Evolutionary conservation across 306 rosid species (phyloP).

Genomic region (Potentilla sterilis): DNA sequence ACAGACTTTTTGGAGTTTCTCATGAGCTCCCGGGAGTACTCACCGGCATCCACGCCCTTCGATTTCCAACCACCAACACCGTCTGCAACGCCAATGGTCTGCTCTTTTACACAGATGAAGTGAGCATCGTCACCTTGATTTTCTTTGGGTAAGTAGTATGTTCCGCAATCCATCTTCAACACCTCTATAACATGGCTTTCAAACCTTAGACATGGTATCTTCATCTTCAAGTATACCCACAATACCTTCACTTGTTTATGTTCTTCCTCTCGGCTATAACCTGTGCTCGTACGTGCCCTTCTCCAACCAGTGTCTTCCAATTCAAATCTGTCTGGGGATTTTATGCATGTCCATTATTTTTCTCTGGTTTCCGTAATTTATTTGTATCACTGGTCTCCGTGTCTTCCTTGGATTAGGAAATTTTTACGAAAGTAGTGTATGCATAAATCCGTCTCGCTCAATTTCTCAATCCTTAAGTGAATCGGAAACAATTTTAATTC

Average conservation of each 20-base stretch:
- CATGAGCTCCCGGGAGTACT: background rate
- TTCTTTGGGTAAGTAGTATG: background rate
- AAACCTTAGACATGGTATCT: background rate
- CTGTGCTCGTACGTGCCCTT: too few relatives aligned
- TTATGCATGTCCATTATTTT: too few relatives aligned
- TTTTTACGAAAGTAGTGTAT: too few relatives aligned
- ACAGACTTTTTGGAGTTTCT: background rate
- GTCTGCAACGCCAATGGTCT: background rate
- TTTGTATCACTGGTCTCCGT: too few relatives aligned
- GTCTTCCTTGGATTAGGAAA: too few relatives aligned
- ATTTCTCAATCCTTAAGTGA: background rate
- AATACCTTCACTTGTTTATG: background rate
- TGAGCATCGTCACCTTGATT: background rate
- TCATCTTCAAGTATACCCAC: background rate
- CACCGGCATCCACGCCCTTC: background rate
- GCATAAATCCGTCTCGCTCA: too few relatives aligned
- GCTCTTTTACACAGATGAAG: background rate
- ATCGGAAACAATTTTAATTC: background rate
- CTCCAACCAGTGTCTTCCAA: too few relatives aligned
- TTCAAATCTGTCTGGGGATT: too few relatives aligned
- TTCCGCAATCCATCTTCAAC: background rate
- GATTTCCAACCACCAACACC: background rate
- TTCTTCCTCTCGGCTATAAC: background rate
- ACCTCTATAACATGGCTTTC: background rate
- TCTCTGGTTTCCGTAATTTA: background rate